Evolutionary conservation across 2,329 filamentous ascomycete genomes (phyloP).

Genomic region (Drechmeria coniospora): DNA sequence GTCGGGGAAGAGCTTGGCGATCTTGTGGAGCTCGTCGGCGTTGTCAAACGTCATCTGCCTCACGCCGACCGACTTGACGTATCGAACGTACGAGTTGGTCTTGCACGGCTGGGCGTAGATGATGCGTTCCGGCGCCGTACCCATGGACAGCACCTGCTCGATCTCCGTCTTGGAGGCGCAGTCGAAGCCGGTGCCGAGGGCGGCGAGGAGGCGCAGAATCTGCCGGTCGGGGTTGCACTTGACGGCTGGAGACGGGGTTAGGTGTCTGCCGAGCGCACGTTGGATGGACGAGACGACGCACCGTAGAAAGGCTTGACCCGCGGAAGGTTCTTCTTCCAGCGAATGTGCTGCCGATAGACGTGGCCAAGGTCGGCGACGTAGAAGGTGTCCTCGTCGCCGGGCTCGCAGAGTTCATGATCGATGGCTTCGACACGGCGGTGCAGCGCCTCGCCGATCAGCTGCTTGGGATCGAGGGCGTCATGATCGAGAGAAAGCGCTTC

Average conservation of each 20-base stretch:
- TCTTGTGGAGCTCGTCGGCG: conserved; percentile 93
- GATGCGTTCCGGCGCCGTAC: conserved; percentile 76
- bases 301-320: conserved; percentile 95
- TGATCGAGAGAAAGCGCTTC: conserved; percentile 25
- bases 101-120: conserved; percentile 99
- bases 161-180: conserved; percentile 97
- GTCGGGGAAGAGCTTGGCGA: conserved; percentile 76
- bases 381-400: conserved; percentile 93
- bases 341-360: conserved; percentile 94
- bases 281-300: conserved; percentile 24
- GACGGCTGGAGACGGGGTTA: conserved; percentile 45
- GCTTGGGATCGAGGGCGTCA: conserved; percentile 43
- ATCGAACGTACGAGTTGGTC: conserved; percentile 94
- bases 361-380: conserved; percentile 97
- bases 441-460: conserved; percentile 74
- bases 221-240: conserved; percentile 96
- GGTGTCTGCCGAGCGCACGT: conserved; percentile 2
- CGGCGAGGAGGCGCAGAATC: conserved; percentile 74
- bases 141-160: conserved; percentile 72
- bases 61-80: conserved; percentile 69
- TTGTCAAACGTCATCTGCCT: conserved; percentile 99
- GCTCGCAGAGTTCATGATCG: conserved; percentile 74
- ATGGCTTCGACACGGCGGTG: conserved; percentile 72
- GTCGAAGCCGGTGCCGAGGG: conserved; percentile 88
- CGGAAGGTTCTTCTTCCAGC: conserved; percentile 89